Base-by-base conservation (phyloP, 2,329 filamentous ascomycete species). In the Fusarium euwallaceae region DNA sequence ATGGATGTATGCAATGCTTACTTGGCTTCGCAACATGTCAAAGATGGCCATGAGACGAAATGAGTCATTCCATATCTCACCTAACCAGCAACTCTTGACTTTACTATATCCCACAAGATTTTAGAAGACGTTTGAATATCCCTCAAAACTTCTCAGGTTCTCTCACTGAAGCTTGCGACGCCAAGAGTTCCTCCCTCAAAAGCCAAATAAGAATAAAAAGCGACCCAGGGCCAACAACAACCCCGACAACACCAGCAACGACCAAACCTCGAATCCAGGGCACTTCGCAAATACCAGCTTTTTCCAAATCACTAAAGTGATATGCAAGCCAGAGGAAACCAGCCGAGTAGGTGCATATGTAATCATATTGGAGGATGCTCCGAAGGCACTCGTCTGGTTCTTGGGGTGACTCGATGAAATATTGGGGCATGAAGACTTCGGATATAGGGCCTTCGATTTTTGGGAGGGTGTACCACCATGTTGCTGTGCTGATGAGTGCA, bases 361-460 rank as follows among this genome's bases (percentile, higher is more conserved):
- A 77, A 20, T 82, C 80, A 32, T 77, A 81, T 60, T 82, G 80
- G 0, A 81, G 67, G 3, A 82, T 58, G 1, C 67, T 74, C 17
- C 73, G 65, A 0, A 81, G 53, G 3, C 71, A 70, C 1, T 71
- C 59, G 0, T 65, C 62, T 3, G 75, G 51, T 0, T 69, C 48
- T 34, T 68, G 36, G 0, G 80, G 79, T 1, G 39, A 64, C 10
- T 71, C 55, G 9, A 72, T 17, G 2, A 81, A 64, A 12, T 81
- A 74, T 39, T 71, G 71, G 0, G 79, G 80, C 0, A 81, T 24
- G 7, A 80, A 79, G 1, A 78, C 16, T 1, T 79, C 72, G 0
- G 64, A 39, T 0, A 75, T 2, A 1, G 69, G 63, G 1, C 61
- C 61, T 0, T 65, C 53, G 3, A 76, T 74, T 0, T 41, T 60